Evolutionary conservation across 495 filamentous ascomycete species (phyloP).

Genomic region (Aspergillus panamensis): DNA sequence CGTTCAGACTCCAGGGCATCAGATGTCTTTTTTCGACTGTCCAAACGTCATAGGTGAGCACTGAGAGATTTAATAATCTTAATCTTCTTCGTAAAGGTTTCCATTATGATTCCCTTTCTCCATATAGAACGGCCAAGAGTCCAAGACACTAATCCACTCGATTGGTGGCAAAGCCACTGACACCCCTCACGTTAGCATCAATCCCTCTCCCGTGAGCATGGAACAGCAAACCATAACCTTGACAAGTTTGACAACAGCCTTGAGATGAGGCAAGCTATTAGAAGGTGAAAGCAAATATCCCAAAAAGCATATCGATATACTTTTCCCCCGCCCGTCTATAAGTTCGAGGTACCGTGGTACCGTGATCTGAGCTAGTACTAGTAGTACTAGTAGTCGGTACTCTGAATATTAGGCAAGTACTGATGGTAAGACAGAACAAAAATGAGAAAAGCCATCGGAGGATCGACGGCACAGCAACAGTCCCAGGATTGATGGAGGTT

Average conservation of each 20-base stretch:
- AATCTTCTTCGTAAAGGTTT: neutral
- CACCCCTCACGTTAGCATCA: conserved; percentile 2
- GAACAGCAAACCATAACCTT: neutral
- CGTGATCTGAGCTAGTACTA: too few relatives aligned
- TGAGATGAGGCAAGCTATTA: neutral
- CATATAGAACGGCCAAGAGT: too few relatives aligned
- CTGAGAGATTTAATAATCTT: too few relatives aligned
- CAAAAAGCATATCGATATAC: neutral
- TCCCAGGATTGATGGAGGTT: conserved; percentile 25
- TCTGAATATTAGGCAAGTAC: too few relatives aligned
- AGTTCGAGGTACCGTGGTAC: too few relatives aligned
- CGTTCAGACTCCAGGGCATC: too few relatives aligned
- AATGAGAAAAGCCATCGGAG: conserved; percentile 15
- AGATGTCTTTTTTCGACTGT: too few relatives aligned
- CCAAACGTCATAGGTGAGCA: too few relatives aligned
- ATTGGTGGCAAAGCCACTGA: conserved; percentile 17
- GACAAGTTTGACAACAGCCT: neutral
- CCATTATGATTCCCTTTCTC: neutral
- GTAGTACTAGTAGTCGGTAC: too few relatives aligned
- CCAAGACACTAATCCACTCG: conserved; percentile 13
- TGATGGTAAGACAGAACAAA: neutral
- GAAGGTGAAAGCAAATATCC: neutral
- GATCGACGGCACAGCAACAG: conserved; percentile 37
- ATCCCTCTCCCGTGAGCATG: neutral
- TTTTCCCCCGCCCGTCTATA: too few relatives aligned